A percentile compares a stretch with the other conserved stretches of the same genome.
These are phyloP conservation scores for Cryptococcus hybrid DNA, from an alignment of 1,284 basidiomycete genomes.

Conservation along the genomic window DNA sequence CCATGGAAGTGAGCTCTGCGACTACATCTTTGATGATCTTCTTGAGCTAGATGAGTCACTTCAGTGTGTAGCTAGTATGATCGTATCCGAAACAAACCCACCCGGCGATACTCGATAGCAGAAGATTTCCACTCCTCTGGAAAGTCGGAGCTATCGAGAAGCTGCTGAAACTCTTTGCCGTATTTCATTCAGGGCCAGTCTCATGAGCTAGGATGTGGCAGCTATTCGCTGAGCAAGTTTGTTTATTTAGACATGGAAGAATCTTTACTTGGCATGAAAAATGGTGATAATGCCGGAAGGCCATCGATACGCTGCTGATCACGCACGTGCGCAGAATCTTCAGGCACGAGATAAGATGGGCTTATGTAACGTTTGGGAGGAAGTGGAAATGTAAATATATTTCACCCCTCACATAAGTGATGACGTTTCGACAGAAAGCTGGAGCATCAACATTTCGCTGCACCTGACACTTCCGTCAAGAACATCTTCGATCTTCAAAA, in stretches of 20 bases:
- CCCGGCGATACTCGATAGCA: constrained; percentile 83
- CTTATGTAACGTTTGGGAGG: no score
- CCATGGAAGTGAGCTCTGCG: constrained; percentile 72
- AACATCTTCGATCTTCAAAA: background rate
- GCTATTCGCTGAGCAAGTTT: background rate
- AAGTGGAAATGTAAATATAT: no score
- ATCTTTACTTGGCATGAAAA: no score
- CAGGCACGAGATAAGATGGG: no score
- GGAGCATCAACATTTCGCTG: background rate
- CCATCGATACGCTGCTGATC: background rate
- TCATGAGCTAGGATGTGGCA: background rate
- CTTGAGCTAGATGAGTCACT: constrained; percentile 66
- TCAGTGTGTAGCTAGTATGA: background rate
- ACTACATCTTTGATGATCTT: constrained; percentile 88
- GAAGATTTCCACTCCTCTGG: constrained; percentile 54
- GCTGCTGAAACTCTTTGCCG: constrained; percentile 51
- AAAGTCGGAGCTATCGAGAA: constrained; percentile 47
- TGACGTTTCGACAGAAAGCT: background rate
- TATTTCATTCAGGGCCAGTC: constrained; percentile 40
- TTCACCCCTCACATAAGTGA: background rate
- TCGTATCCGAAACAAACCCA: constrained; percentile 38
- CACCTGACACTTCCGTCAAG: background rate
- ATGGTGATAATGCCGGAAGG: no score
- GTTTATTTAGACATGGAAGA: no score
- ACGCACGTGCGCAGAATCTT: background rate